These are phyloP conservation scores for Clitoria ternatea DNA, from an alignment of 306 rosid genomes.

Conservation along the genomic window DNA sequence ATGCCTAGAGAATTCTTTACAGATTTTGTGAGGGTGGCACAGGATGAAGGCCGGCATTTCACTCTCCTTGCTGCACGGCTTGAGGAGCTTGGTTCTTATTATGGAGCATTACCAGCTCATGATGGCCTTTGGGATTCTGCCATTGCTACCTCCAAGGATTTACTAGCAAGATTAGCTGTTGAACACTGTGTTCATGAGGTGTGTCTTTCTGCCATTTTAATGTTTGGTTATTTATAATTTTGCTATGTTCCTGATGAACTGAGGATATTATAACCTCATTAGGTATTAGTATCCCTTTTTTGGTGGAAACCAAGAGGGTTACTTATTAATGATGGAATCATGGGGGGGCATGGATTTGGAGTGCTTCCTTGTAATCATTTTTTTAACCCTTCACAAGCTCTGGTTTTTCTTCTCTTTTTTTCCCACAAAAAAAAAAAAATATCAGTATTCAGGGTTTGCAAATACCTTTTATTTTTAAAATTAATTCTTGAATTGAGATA, in stretches of 20 bases:
- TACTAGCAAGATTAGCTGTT: conserved; percentile 70
- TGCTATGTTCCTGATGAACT: conserved; percentile 7
- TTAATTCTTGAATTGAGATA: not conserved
- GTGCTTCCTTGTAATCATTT: not conserved
- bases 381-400: not conserved
- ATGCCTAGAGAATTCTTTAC: conserved; percentile 87
- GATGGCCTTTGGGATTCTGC: conserved; percentile 97
- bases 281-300: not conserved
- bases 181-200: conserved; percentile 96
- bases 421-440: not conserved
- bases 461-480: too few relatives aligned
- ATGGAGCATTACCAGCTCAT: conserved; percentile 77
- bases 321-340: not conserved
- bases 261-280: not conserved
- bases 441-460: too few relatives aligned
- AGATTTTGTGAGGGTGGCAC: conserved; percentile 83
- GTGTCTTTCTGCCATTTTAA: conserved; percentile 14
- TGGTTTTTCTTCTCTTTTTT: not conserved
- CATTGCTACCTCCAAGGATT: conserved; percentile 63
- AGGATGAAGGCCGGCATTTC: conserved; percentile 86
- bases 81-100: conserved; percentile 67
- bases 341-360: not conserved
- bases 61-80: conserved; percentile 69
- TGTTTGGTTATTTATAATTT: conserved; percentile 10
- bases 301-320: conserved; percentile 10